These are phyloP conservation scores for Penicillium steckii DNA, from an alignment of 495 filamentous ascomycete species.

Conservation along the genomic window DNA sequence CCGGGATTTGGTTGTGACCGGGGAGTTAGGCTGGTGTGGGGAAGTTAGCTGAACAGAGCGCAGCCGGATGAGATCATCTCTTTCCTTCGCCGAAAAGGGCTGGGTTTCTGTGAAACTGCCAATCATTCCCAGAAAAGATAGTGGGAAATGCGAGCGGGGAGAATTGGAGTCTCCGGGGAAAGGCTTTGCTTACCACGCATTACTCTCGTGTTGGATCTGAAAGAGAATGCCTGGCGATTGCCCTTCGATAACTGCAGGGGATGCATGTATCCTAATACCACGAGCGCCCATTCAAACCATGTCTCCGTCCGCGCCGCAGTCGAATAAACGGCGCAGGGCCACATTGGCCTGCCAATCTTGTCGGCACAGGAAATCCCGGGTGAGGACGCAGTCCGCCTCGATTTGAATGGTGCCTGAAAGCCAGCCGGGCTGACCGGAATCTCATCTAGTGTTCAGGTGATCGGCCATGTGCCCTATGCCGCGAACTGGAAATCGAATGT, in stretches of 20 bases:
- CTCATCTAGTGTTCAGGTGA: background rate
- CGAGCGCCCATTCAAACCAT: background rate
- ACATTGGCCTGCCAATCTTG: background rate
- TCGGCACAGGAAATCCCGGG: background rate
- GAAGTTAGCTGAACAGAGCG: background rate
- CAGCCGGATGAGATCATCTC: background rate
- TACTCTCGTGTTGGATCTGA: background rate
- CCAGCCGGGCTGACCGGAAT: background rate
- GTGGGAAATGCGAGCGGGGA: background rate
- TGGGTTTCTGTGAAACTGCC: background rate
- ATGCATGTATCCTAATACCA: background rate
- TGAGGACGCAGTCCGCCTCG: background rate
- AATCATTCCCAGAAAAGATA: background rate
- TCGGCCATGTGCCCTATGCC: background rate
- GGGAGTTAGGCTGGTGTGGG: background rate
- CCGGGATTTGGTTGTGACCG: background rate
- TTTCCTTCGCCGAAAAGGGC: background rate
- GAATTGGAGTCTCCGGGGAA: background rate
- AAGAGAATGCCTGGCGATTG: background rate
- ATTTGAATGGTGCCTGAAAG: background rate
- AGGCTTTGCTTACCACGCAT: background rate
- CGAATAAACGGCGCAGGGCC: background rate
- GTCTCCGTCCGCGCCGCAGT: background rate
- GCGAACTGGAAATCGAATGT: background rate
- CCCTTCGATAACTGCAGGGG: background rate